Evolutionary conservation across 257 asterid species (phyloP).

Genomic region (Solanum ahanhuiri): DNA sequence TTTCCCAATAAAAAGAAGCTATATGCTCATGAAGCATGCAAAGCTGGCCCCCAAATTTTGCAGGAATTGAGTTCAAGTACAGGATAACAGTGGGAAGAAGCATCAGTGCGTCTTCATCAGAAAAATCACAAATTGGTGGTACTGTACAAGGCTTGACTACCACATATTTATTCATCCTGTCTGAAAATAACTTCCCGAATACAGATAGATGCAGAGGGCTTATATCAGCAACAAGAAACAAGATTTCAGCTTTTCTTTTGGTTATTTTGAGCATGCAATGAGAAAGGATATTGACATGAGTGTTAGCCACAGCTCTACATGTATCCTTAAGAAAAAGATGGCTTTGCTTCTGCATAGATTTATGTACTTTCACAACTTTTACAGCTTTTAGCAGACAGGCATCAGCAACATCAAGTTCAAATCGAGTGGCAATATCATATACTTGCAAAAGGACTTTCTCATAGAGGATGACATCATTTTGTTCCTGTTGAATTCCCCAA

Average conservation of each 20-base stretch:
- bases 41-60: slow-evolving; percentile 38
- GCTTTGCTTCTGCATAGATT: slow-evolving; percentile 22
- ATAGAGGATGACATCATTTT: slow-evolving; percentile 31
- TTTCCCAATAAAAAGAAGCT: slow-evolving; percentile 32
- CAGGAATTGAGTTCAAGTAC: slow-evolving; percentile 29
- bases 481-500: slow-evolving; percentile 23
- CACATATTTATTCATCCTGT: slow-evolving; percentile 21
- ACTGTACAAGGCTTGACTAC: slow-evolving; percentile 14
- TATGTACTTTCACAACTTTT: slow-evolving; percentile 36
- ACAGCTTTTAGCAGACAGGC: slow-evolving; percentile 64
- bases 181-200: slow-evolving; percentile 49
- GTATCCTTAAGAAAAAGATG: slow-evolving; percentile 36
- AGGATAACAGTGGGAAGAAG: slow-evolving; percentile 57
- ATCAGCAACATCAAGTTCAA: slow-evolving; percentile 56
- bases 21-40: slow-evolving; percentile 27
- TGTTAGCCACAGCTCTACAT: slow-evolving; percentile 44
- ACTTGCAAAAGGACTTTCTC: slow-evolving; percentile 41
- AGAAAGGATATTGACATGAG: slow-evolving; percentile 40
- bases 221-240: slow-evolving; percentile 45
- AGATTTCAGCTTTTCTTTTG: slow-evolving; percentile 45
- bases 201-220: slow-evolving; percentile 60
- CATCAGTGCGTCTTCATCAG: slow-evolving; percentile 54
- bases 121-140: slow-evolving; percentile 21
- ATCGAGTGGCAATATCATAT: slow-evolving; percentile 28
- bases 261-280: slow-evolving; percentile 46